phyloP scores from a whole-genome alignment of 176 grass and related monocot genomes.

The Bromus sterilis region DNA sequence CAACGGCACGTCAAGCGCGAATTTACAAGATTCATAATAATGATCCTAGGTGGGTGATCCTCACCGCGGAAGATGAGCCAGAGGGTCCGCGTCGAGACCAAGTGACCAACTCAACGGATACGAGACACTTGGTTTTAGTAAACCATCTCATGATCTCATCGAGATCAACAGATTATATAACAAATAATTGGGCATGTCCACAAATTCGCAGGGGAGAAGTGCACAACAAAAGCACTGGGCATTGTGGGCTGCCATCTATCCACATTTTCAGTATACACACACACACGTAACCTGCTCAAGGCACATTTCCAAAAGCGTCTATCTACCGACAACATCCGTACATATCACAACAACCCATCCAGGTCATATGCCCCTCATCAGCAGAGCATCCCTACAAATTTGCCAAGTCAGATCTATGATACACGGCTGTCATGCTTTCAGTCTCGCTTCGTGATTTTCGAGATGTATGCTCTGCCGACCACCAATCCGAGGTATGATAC shows the following conservation, averaged over 20 bases:
- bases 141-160: too few relatives aligned
- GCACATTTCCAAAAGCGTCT: neutral
- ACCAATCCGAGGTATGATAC: constrained; percentile 51
- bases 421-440: constrained; percentile 6
- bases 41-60: too few relatives aligned
- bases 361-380: neutral
- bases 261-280: neutral
- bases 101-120: too few relatives aligned
- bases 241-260: too few relatives aligned
- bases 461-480: constrained; percentile 45
- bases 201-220: neutral
- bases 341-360: neutral
- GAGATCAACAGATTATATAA: too few relatives aligned
- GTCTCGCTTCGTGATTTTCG: constrained; percentile 66
- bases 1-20: too few relatives aligned
- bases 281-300: neutral
- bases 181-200: neutral
- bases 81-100: too few relatives aligned
- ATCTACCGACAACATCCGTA: neutral
- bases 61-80: too few relatives aligned
- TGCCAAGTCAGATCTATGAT: neutral
- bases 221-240: too few relatives aligned
- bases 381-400: constrained; percentile 7
- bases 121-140: too few relatives aligned
- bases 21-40: too few relatives aligned